Evolutionary conservation across 306 rosid species (phyloP), one percentile per base, ranked within the genome.

Genomic region (Glycine tomentella): DNA sequence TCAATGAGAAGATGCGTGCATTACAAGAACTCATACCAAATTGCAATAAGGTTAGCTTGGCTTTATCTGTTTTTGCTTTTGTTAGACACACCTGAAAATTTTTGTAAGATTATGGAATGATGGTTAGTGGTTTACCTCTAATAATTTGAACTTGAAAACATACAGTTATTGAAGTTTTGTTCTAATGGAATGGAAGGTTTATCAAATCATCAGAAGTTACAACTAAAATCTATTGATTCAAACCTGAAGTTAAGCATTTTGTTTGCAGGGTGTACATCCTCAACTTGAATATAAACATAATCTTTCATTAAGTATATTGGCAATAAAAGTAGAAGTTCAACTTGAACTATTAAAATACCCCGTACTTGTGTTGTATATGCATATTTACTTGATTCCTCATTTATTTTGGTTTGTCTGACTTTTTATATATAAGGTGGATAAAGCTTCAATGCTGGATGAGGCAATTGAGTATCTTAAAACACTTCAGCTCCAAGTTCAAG

Each of bases 381-480:
- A 38, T 38, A 65, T 25, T 25, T 25, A 25, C 50, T 65, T 69
- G 25, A 59, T 77, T 87, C 74, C 75, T 57, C 69, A 85, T 82
- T 75, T 71, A 51, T 72, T 72, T 79, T 40, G 75, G 36, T 62
- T 78, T 78, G 61, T 70, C 86, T 79, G 85, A 85, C 84, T 69
- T 79, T 61, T 8, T 77, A 69, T 61, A 52, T 71, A 25, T 66
- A 9, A 95, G 98, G 99, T 95, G 87, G 99, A 95, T 90, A 95
- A 95, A 88, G 99, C 99, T 72, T 95, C 99, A 57, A 95, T 95
- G 99, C 96, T 95, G 12, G 99, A 95, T 80, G 99, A 95, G 86
- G 99, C 98, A 59, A 95, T 95, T 76, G 99, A 93, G 91, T 95
- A 95, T 83, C 91, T 95, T 51, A 95, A 95, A 90, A 87, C 93